phyloP scores from a whole-genome alignment of 257 asterid species.

The Solanum dulcamara region DNA sequence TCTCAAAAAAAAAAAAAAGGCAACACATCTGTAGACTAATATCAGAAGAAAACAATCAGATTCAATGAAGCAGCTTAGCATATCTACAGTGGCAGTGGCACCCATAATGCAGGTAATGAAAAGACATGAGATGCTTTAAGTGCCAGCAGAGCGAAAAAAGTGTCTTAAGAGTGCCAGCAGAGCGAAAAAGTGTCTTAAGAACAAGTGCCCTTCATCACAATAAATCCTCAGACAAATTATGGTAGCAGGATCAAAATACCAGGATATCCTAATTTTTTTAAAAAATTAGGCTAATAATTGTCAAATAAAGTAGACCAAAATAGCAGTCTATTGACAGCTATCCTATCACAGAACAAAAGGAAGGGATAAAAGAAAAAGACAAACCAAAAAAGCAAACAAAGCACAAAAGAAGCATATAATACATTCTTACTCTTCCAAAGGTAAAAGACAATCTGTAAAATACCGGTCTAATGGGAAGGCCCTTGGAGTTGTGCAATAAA shows the following conservation, averaged over 20 bases:
- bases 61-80: background rate
- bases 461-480: conserved; percentile 94
- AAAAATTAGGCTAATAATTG: background rate
- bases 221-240: background rate
- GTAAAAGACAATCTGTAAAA: conserved; percentile 1
- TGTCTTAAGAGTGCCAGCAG: background rate
- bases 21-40: background rate
- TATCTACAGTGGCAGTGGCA: background rate
- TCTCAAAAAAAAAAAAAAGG: too few species aligned
- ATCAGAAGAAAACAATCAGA: background rate
- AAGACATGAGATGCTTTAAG: background rate
- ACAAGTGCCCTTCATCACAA: background rate
- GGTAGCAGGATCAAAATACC: background rate
- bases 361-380: background rate
- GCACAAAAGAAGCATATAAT: background rate
- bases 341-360: background rate
- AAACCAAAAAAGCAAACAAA: background rate
- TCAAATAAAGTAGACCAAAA: background rate
- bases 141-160: background rate
- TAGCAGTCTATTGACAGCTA: background rate
- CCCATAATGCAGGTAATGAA: background rate
- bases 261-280: background rate
- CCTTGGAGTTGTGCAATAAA: conserved; percentile 65
- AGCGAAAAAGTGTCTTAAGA: background rate
- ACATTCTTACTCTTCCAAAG: background rate